Evolutionary conservation across 495 filamentous ascomycete species (phyloP).

Genomic region (Tuber microsphaerosporum): DNA sequence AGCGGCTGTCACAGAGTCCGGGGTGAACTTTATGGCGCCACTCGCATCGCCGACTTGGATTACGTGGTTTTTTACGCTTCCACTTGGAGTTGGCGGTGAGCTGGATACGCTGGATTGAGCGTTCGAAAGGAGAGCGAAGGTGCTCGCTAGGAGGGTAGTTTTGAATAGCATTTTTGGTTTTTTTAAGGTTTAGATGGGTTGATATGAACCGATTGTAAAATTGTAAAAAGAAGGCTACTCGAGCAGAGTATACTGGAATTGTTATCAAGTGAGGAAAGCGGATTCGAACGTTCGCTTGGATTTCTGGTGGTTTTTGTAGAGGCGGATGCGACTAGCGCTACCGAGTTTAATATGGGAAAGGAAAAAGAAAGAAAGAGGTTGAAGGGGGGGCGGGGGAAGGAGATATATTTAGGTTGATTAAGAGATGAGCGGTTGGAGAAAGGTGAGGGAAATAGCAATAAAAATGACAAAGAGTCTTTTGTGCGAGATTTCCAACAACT

Average conservation of each 20-base stretch:
- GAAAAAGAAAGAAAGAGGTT: background rate
- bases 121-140: slow-evolving; percentile 17
- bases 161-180: slow-evolving; percentile 30
- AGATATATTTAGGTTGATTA: background rate
- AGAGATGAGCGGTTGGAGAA: background rate
- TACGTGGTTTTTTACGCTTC: slow-evolving; percentile 32
- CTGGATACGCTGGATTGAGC: slow-evolving; percentile 17
- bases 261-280: background rate
- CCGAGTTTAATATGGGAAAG: background rate
- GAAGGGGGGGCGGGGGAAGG: background rate
- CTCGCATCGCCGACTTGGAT: slow-evolving; percentile 22
- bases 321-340: background rate
- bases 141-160: slow-evolving; percentile 21
- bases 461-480: background rate
- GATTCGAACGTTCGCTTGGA: background rate
- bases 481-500: background rate
- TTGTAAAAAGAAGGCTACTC: background rate
- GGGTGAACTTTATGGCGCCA: slow-evolving; percentile 30
- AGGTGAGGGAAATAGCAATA: background rate
- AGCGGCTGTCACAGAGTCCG: slow-evolving; percentile 41
- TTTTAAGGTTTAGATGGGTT: background rate
- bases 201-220: background rate
- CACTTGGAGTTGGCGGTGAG: slow-evolving; percentile 11
- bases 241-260: background rate
- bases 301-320: background rate